A percentile compares a stretch with the other conserved stretches of the same genome.
Evolutionary conservation across 768 basidiomycete species (phyloP).

Genomic region (Gloeophyllum trabeum): DNA sequence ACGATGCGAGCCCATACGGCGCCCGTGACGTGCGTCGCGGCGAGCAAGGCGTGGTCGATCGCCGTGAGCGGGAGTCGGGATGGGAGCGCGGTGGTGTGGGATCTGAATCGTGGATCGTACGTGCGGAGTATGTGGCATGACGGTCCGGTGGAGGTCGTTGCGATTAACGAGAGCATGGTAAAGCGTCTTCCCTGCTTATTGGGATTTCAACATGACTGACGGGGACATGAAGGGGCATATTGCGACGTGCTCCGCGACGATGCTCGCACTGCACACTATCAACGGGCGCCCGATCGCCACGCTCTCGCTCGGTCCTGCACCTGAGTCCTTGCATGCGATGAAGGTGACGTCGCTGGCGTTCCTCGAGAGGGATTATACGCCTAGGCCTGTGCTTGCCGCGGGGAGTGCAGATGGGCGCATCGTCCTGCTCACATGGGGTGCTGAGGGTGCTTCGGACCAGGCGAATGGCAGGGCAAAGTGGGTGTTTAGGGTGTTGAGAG

Average conservation of each 20-base stretch:
- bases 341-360: conserved; percentile 72
- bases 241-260: conserved; percentile 65
- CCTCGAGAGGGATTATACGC: conserved; percentile 81
- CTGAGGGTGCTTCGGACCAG: conserved; percentile 59
- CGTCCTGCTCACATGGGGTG: conserved; percentile 75
- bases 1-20: conserved; percentile 75
- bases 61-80: conserved; percentile 79
- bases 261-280: conserved; percentile 74
- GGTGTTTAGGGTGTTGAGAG: conserved; percentile 62
- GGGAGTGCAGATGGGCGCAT: conserved; percentile 70
- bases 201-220: background rate
- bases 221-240: conserved; percentile 59
- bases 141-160: conserved; percentile 46
- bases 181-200: conserved; percentile 15
- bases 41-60: conserved; percentile 75
- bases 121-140: conserved; percentile 73
- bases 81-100: conserved; percentile 84
- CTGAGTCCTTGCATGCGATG: conserved; percentile 32
- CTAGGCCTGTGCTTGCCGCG: conserved; percentile 68
- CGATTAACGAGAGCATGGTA: conserved; percentile 84
- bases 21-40: conserved; percentile 53
- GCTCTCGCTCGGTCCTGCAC: conserved; percentile 44
- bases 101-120: conserved; percentile 76
- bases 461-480: conserved; percentile 58
- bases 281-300: conserved; percentile 72